Base-by-base conservation (phyloP, 1,139 yeast species). In the Pichia sp. region DNA sequence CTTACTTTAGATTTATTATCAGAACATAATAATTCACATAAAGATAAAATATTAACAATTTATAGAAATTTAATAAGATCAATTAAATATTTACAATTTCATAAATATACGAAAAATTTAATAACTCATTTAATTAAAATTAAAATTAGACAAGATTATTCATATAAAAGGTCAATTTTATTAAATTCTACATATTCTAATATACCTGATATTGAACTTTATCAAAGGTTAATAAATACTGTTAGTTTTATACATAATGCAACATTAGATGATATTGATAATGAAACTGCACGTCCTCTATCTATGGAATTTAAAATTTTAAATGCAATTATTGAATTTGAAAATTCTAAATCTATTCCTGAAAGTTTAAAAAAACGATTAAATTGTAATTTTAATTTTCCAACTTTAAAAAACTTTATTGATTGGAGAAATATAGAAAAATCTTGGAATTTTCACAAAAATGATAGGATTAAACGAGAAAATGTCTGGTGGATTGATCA, bases 201-300 rank as follows among this genome's bases (percentile, higher is more conserved):
- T 2, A 12, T 23, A 9, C 23, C 23, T 34, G 35, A 44, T 16
- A 38, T 41, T 10, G 54, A 52, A 34, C 5, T 55, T 3, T 37
- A 45, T 8, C 12, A 37, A 10, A 35, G 62, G 16, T 37, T 52
- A 5, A 42, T 57, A 4, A 55, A 57, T 35, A 53, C 61, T 3
- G 37, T 60, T 7, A 55, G 56, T 37, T 57, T 60, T 39, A 41
- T 57, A 7, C 52, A 55, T 30, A 60, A 60, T 41, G 53, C 59
- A 1, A 50, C 59, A 31, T 39, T 49, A n/a, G 48, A 50, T 29
- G 35, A 24, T 9, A 10, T 25, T 2, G 12, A 39, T 7, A 46
- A 47, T 26, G 28, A 37, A 29, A 45, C 41, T 9, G 30, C 37
- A 30, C 33, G 45, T 10, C 47, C 50, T 8, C n/a, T 40, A 23